Evolutionary conservation across 768 basidiomycete genomes (phyloP), one percentile per base, ranked within the genome.

Genomic region (Amanita rubescens): DNA sequence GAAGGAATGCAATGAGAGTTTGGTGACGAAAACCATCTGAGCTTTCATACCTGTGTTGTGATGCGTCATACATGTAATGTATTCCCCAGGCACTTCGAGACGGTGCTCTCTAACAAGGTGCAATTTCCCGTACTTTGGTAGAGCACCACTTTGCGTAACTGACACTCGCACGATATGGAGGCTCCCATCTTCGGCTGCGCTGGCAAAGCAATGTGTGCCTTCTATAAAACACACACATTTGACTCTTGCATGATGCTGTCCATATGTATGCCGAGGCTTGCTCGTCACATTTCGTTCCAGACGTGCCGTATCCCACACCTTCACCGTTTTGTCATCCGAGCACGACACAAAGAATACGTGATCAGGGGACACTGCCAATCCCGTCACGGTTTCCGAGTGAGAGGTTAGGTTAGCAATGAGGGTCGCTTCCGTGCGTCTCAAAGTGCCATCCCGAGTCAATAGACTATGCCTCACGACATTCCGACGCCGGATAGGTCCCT

Each of bases 341-440:
- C 89, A 84, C 0, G 95, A 91, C 3, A 94, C 84, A 59, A 99
- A 97, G 75, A 96, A 99, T 65, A 85, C 71, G 61, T 96, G 92
- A 62, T 98, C 96, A 2, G 95, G 94, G 1, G 95, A 85, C 20
- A 94, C 89, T 1, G 86, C 86, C 20, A 98, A 72, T 7, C 82
- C 79, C 2, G 87, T 92, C 54, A 98, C 74, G 1, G 82, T 74
- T 22, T 87, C 90, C 0, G 83, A 78, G 63, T 97, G 95, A 3
- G 92, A 88, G 15, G 79, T 78, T 14, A 96, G 77, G 66, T 95
- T 87, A 0, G 88, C 85, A 49, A 98, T 81, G 51, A 97, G 78
- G 2, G 79, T 84, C 1, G 90, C 87, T 58, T 94, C 92, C 1
- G 82, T 73, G 3, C 81, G 81, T 19, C 81, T 76, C 11, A 68